Conservation (phyloP, 2,329 filamentous ascomycete species). For the Tolypocladium sp. region DNA sequence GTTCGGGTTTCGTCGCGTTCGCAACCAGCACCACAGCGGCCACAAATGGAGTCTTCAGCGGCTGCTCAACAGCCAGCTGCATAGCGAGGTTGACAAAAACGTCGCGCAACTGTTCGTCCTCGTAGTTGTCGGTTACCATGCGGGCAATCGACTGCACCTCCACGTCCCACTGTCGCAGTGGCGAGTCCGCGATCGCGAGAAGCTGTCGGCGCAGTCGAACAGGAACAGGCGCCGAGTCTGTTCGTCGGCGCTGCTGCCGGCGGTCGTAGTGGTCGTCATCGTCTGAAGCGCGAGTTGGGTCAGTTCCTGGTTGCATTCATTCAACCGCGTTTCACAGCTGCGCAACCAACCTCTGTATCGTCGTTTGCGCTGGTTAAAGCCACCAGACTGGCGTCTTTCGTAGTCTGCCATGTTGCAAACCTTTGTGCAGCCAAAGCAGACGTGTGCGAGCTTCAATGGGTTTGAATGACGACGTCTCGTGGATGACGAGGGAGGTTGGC, state of each 20-base stretch:
- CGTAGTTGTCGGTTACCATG: slow-evolving; percentile 71
- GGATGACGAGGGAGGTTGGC: neutral
- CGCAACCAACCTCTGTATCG: slow-evolving; percentile 61
- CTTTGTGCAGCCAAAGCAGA: neutral
- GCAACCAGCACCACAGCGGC: slow-evolving; percentile 73
- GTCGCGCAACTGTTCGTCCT: slow-evolving; percentile 69
- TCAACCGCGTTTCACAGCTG: neutral
- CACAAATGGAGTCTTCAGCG: slow-evolving; percentile 94
- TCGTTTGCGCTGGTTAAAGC: slow-evolving; percentile 62
- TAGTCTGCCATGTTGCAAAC: slow-evolving; percentile 39
- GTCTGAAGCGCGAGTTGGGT: slow-evolving; percentile 14
- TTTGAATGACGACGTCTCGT: neutral
- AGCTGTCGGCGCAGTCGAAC: slow-evolving; percentile 71
- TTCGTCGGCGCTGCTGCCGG: slow-evolving; percentile 63
- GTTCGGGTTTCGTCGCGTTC: slow-evolving; percentile 69
- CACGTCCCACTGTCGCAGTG: slow-evolving; percentile 68
- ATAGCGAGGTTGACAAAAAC: slow-evolving; percentile 66
- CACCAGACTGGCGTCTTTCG: slow-evolving; percentile 43
- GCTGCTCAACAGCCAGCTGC: slow-evolving; percentile 79
- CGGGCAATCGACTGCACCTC: slow-evolving; percentile 68
- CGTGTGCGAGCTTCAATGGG: neutral
- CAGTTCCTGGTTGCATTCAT: neutral
- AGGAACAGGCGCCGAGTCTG: slow-evolving; percentile 59
- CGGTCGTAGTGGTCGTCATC: slow-evolving; percentile 75
- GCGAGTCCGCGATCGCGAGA: slow-evolving; percentile 72